Conservation (phyloP, 2,329 filamentous ascomycete species). For the Pseudofabraea citricarpa region DNA sequence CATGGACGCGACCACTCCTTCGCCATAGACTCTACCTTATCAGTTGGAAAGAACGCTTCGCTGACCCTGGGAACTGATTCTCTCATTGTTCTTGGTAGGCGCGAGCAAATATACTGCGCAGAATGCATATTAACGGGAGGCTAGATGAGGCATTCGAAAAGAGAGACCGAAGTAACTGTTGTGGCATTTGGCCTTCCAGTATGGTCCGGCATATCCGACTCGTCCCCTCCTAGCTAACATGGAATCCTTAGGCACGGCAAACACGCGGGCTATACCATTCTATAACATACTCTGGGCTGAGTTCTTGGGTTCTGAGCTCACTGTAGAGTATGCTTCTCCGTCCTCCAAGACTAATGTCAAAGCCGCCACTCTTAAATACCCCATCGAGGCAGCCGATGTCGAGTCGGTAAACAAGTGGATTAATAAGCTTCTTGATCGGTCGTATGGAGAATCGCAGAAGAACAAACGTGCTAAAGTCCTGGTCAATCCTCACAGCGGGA, state of each 20-base stretch:
- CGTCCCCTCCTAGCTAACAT: slow-evolving; percentile 11
- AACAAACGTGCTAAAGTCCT: slow-evolving; percentile 80
- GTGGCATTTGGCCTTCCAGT: slow-evolving; percentile 49
- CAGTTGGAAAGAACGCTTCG: slow-evolving; percentile 52
- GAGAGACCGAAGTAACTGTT: slow-evolving; percentile 45
- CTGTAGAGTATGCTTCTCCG: slow-evolving; percentile 67
- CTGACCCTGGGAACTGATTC: slow-evolving; percentile 57
- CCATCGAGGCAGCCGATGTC: slow-evolving; percentile 34
- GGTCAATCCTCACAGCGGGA: slow-evolving; percentile 86
- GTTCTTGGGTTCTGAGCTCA: slow-evolving; percentile 52
- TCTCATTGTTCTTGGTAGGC: slow-evolving; percentile 52
- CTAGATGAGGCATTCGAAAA: slow-evolving; percentile 49
- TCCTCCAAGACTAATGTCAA: slow-evolving; percentile 55
- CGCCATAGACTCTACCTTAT: slow-evolving; percentile 39
- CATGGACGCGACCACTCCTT: slow-evolving; percentile 28
- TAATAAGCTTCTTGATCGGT: slow-evolving; percentile 56
- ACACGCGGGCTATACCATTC: slow-evolving; percentile 58
- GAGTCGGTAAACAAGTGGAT: slow-evolving; percentile 47
- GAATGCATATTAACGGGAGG: slow-evolving; percentile 4
- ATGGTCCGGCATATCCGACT: slow-evolving; percentile 9
- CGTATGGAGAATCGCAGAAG: slow-evolving; percentile 66
- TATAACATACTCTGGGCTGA: slow-evolving; percentile 85
- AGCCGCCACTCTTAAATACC: slow-evolving; percentile 57
- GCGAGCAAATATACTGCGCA: neutral
- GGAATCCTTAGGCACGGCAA: slow-evolving; percentile 18